Base-by-base conservation (phyloP, 2,329 filamentous ascomycete species). In the Exophiala sp. region DNA sequence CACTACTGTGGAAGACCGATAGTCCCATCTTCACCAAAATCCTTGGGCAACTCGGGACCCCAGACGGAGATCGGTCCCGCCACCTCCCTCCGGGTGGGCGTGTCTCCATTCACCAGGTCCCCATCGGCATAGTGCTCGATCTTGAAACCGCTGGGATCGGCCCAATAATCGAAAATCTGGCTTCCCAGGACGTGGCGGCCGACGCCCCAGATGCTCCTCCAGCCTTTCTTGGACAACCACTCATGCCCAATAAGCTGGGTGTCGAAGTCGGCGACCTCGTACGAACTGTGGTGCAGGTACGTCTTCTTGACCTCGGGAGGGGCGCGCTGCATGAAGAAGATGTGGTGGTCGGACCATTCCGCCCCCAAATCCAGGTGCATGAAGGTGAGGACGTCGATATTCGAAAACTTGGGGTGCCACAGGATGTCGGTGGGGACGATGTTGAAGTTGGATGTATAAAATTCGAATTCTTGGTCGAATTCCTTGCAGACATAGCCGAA, bases 151-250 rank as follows among this genome's bases (percentile, higher is more conserved):
- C 73, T 76, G 0, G 80, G 78, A 68, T 87, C 84, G 63, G 38
- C 83, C 84, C 84, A 87, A 66, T 87, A 87, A 64, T 88, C 85
- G 61, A 89, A 89, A 47, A 89, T 82, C 70, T 88, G 85, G 58
- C 78, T 83, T 3, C 85, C 85, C 63, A 88, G 74, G 18, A 87
- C 78, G 71, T 89, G 85, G 44, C 86, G 70, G 0, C 86, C 86
- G 0, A 89, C 80, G 1, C 86, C 86, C 86, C 86, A 89, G 58
- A 84, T 83, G 62, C 75, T 79, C 64, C 76, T 77, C 65, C 86
- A 86, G 1, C 80, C 80, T 66, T 83, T 80, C 60, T 81, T 72
- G 1, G 74, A 74, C 58, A 89, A 70, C 83, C 84, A 88, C 63
- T 86, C 78, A 68, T 89, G 86, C 1, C 86, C 86, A 3, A 89